Base-by-base conservation (phyloP, 2,329 filamentous ascomycete species). In the Balansia obtecta region DNA sequence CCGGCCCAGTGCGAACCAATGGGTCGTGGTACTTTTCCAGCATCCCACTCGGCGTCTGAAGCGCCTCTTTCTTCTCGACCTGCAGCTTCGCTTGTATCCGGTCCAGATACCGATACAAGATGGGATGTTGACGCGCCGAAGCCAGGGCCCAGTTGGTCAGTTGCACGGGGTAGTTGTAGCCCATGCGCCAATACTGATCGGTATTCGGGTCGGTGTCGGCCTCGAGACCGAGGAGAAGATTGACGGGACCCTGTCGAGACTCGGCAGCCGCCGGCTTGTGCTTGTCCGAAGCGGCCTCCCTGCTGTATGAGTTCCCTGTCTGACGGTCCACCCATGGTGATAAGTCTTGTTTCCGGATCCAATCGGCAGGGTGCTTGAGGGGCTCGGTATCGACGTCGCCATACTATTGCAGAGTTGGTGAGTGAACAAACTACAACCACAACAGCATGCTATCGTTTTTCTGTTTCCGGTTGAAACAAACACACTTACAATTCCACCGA, bases 71-170 rank as follows among this genome's bases (percentile, higher is more conserved):
- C 18, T 53, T 52, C 37, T 50, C 53, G 4, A 37, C 46, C 20
- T 51, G 45, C 8, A 56, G 45, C 30, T 53, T 52, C 10, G 50
- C 42, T 9, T 50, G 50, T 18, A 60, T 50, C 12, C 47, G 52
- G n/a, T 56, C 50, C 52, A 59, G 55, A 50, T 56, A 60, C 30
- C 50, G 54, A 8, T 47, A 45, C 22, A 60, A 48, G 12, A 54
- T 47, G 6, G 56, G 57, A n/a, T 60, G 58, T 7, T 52, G 47
- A 6, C 54, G 57, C 11, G 55, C 53, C 13, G 57, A 57, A 2
- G 58, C 58, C 51, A 60, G 47, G 5, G 58, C 58, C 58, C 58
- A 60, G 40, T 60, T 58, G 6, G 58, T 60, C 37, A 60, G 40
- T 16, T 60, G 58, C 3, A 60, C 50, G 8, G 58, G 57, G 48